These are phyloP conservation scores for Cladosporium velox DNA, from an alignment of 2,329 filamentous ascomycete species.

Conservation along the genomic window DNA sequence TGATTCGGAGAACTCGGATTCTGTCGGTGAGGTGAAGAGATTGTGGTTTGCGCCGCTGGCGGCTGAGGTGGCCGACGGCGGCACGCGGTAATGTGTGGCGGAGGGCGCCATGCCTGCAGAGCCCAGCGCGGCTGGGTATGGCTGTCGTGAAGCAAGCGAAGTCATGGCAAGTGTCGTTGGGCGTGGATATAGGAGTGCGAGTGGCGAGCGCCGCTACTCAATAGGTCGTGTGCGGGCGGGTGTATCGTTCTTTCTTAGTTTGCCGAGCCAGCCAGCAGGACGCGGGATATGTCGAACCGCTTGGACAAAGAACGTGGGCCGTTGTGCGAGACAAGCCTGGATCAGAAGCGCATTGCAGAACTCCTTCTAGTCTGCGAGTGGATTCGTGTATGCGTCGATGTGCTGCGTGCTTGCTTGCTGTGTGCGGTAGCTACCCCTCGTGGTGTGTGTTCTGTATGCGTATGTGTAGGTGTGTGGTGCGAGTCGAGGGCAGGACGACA, in stretches of 20 bases:
- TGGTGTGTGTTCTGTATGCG: slow-evolving; percentile 3
- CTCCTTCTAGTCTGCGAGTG: neutral
- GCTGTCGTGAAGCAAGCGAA: slow-evolving; percentile 75
- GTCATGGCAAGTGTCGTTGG: slow-evolving; percentile 57
- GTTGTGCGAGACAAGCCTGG: slow-evolving; percentile 11
- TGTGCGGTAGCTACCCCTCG: neutral
- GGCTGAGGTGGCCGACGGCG: slow-evolving; percentile 24
- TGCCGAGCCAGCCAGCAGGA: slow-evolving; percentile 14
- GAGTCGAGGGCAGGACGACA: slow-evolving; percentile 1
- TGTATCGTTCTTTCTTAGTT: slow-evolving; percentile 13
- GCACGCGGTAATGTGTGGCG: slow-evolving; percentile 30
- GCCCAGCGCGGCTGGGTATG: slow-evolving; percentile 59
- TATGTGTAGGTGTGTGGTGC: neutral
- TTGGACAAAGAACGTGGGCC: slow-evolving; percentile 15
- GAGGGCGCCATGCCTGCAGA: slow-evolving; percentile 29
- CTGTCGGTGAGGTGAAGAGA: slow-evolving; percentile 77
- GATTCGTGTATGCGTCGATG: neutral
- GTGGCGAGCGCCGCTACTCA: slow-evolving; percentile 5
- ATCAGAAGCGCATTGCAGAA: slow-evolving; percentile 8
- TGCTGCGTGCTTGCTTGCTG: slow-evolving; percentile 5
- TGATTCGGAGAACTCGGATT: slow-evolving; percentile 85
- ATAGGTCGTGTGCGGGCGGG: slow-evolving; percentile 9
- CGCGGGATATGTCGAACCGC: neutral
- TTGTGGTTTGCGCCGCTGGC: slow-evolving; percentile 44
- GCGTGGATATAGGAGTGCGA: slow-evolving; percentile 3